These are phyloP conservation scores for Phytopythium montanum DNA, from an alignment of 352 stramenopile genomes.

Conservation along the genomic window DNA sequence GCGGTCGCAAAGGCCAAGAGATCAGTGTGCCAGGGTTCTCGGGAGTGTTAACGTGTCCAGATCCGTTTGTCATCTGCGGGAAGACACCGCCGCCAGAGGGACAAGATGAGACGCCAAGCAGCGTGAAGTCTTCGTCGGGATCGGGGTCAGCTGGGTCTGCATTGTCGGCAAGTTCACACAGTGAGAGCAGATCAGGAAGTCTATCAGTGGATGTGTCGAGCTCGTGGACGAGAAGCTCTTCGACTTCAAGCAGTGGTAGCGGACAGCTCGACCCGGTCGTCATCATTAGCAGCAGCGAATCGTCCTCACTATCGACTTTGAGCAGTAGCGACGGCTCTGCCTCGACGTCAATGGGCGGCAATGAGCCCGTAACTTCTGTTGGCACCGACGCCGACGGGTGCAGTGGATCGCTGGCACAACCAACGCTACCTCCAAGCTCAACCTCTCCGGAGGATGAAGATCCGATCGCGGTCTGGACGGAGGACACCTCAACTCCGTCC, in stretches of 20 bases:
- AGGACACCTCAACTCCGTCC: too few species aligned
- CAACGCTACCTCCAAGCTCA: background rate
- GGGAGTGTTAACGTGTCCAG: constrained; percentile 59
- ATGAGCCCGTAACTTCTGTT: too few species aligned
- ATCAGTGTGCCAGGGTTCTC: constrained; percentile 46
- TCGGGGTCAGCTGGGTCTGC: background rate
- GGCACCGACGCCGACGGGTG: background rate
- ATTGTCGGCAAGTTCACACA: background rate
- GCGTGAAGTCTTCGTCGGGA: background rate
- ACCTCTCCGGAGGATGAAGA: background rate
- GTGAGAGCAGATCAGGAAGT: background rate
- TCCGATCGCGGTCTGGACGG: background rate
- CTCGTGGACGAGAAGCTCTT: background rate
- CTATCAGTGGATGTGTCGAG: background rate
- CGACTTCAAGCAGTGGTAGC: background rate
- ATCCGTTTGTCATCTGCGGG: constrained; percentile 61
- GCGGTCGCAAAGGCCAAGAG: constrained; percentile 35
- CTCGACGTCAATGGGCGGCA: background rate
- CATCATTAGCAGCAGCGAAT: too few species aligned
- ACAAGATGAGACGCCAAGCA: background rate
- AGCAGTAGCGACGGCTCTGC: background rate
- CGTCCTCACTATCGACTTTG: background rate
- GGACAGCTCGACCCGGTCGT: too few species aligned
- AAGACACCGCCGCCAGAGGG: background rate
- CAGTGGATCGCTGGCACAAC: background rate